These are phyloP conservation scores for Astrothelium subdiscretum DNA, from an alignment of 495 filamentous ascomycete species.

Conservation along the genomic window DNA sequence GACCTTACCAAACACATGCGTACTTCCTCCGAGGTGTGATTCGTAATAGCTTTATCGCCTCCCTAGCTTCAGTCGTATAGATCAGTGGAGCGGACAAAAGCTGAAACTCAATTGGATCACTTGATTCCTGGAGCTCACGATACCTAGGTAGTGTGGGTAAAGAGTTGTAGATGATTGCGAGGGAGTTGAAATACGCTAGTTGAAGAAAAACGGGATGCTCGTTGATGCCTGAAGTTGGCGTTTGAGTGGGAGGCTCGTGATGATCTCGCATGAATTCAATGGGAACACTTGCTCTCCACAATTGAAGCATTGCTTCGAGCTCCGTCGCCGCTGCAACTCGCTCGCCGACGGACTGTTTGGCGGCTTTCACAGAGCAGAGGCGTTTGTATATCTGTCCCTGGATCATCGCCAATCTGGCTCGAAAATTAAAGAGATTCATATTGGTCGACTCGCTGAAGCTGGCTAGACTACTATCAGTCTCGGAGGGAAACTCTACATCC, in stretches of 20 bases:
- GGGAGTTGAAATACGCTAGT: not conserved
- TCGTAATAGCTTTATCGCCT: not conserved
- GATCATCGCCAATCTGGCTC: not conserved
- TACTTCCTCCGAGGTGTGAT: not conserved
- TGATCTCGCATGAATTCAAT: not conserved
- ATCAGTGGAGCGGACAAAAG: not conserved
- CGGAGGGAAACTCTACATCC: slow-evolving; percentile 11
- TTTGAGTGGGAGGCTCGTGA: not conserved
- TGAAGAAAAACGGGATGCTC: not conserved
- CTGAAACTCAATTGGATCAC: not conserved
- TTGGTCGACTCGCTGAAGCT: not conserved
- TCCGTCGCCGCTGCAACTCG: not conserved
- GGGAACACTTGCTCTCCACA: not conserved
- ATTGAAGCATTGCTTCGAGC: not conserved
- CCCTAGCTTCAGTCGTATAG: not conserved
- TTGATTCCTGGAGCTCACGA: not conserved
- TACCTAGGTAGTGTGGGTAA: not conserved
- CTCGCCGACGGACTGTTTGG: not conserved
- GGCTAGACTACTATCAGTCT: not conserved
- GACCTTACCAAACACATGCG: not conserved
- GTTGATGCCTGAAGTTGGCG: not conserved
- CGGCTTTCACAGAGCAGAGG: not conserved
- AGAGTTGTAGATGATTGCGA: not conserved
- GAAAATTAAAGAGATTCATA: slow-evolving; percentile 11
- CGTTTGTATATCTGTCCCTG: not conserved